Base-by-base conservation (phyloP, 768 basidiomycete species). In the Lactarius tabidus region DNA sequence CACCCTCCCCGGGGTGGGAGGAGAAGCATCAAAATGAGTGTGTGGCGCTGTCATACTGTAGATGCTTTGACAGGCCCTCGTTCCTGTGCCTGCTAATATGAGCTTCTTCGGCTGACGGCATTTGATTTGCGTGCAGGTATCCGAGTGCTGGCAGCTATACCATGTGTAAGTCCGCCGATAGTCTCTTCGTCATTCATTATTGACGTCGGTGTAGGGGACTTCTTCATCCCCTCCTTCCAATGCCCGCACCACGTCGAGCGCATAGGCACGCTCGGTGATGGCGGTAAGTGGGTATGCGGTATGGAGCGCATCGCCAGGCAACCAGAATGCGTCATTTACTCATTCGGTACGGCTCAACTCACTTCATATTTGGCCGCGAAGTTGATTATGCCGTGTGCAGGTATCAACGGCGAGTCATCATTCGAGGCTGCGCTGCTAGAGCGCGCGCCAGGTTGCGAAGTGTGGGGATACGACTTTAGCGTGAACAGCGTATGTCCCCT, bases 251-350 rank as follows among this genome's bases (percentile, higher is more conserved):
- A 78, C 28, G 70, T 81, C 0, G 77, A 82, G 61, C 77, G 82
- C 52, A 62, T 84, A n/a, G 84, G 84, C 8, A 71, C 74, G 9
- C 74, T 84, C 66, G 83, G 82, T 6, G 83, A 85, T 54, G 82
- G 83, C 12, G 83, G 84, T 10, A 84, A 84, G 72, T 84, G 82
- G 80, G 67, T 81, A 4, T 84, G 84, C 59, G 82, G 84, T 6
- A 60, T 82, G 62, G 79, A 80, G 33, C 77, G 80, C n/a, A 71
- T 84, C 57, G 72, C 68, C 59, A 75, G 77, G 20, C 84, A 84
- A 68, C 75, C 74, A 41, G 73, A 78, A 48, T 84, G 82, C 63
- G 76, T 80, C 58, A 73, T 84, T 60, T 84, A 84, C 68, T 81
- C 82, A 14, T 80, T 84, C 45, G 81, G 80, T 81, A 2, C 23